Base-by-base conservation (phyloP, 1,284 basidiomycete genomes). In the Vanrija humicola region DNA sequence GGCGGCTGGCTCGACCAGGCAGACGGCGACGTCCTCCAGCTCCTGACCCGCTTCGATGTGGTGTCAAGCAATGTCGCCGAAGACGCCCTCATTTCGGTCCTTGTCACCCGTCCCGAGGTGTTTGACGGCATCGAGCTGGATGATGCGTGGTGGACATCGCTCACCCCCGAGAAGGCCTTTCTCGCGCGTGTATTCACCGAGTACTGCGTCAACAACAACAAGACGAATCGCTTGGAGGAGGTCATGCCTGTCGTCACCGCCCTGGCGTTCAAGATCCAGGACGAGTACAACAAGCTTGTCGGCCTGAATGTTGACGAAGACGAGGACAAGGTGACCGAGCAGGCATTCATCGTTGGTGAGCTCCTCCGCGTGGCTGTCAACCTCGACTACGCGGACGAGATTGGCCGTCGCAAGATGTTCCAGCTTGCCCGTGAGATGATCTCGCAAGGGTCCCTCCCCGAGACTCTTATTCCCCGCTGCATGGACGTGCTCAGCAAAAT, bases 351-450 rank as follows among this genome's bases (percentile, higher is more conserved):
- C 15, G 82, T 97, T 29, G 82, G 85, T 2, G 90, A 97, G 70
- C 68, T 98, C 64, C 80, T 97, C 38, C 83, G 84, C 52, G 83
- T 96, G 50, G 87, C 89, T 0, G 82, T 92, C 28, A 86, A 87
- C 58, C 79, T 93, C 44, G 95, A 98, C 75, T 98, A 94, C 65
- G 86, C 85, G 28, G 96, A 98, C 76, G 93, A 98, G 75, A 92
- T 94, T 66, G 94, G 96, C 9, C 77, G 95, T 55, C 79, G 94
- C 57, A 94, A 92, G 77, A 89, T 96, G 81, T 95, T 95, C 68
- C 82, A 85, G 53, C 84, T 95, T 39, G 84, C 92, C 60, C 84
- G 89, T 87, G 68, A 91, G 56, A 93, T 95, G 88, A 83, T 97
- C 21, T 86, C 86, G 1, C 87, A 94, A 69, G 83, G 87, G 10